Evolutionary conservation across 1,139 yeast genomes (phyloP), one percentile per base, ranked within the genome.

Genomic region (Zygoascus meyerae): DNA sequence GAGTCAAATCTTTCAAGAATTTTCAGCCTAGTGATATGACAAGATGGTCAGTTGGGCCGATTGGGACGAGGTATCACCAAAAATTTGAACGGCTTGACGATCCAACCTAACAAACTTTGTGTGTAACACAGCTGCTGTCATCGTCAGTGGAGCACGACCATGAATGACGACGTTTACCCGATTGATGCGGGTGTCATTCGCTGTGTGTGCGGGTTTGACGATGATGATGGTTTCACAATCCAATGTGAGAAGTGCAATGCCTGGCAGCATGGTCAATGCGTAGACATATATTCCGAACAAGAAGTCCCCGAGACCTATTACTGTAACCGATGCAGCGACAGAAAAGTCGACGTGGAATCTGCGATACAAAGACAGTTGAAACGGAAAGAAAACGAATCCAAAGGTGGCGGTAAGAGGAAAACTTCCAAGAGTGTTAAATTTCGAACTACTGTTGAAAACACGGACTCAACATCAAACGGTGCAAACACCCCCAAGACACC

Each of bases 191-290:
- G 96, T 0, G 68, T 81, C 2, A 90, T 90, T 48, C 87, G 96
- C 2, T 90, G 98, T 67, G 78, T 90, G 3, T 90, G 98, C 70
- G 90, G 82, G 0, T 80, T 75, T 54, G 87, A 82, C 48, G 95
- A 90, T 54, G 97, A 90, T 64, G 97, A 90, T 61, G 97, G 97
- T 1, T 87, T 86, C 63, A 89, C 97, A 1, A 85, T 90, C 51
- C 97, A 89, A 64, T 90, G 97, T 68, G 96, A 89, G 62, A 75
- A 79, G 41, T 90, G 97, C 64, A 83, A 78, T 65, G 78, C 95
- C 52, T 90, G 97, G 97, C 96, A 89, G 62, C 97, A 90, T 67
- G 90, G 95, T 40, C 73, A 79, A 18, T 90, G 97, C 66, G 87
- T 86, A 78, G 86, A 85, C 7, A 86, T 84, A 54, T 73, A 72